Percentiles rank a stretch among this genome's conserved stretches.
phyloP scores from a whole-genome alignment of 768 basidiomycete species.

The Phanerochaete carnosa region DNA sequence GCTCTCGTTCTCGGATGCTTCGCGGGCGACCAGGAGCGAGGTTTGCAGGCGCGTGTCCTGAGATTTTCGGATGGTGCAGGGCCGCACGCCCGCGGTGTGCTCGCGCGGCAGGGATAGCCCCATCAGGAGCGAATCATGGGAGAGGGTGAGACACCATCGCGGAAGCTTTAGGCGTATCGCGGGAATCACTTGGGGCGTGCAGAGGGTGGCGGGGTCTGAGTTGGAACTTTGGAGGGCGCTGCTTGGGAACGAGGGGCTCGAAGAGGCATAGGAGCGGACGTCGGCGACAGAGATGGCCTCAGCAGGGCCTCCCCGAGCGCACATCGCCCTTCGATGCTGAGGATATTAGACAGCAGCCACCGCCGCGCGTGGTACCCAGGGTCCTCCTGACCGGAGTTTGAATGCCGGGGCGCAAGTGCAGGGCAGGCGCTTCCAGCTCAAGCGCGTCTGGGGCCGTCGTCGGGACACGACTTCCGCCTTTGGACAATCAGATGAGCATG shows the following conservation, averaged over 20 bases:
- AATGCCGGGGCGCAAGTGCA: background rate
- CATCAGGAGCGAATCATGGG: background rate
- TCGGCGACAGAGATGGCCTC: too few species aligned
- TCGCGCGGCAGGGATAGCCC: background rate
- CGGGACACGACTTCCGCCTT: background rate
- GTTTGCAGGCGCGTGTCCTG: background rate
- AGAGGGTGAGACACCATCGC: conserved; percentile 4
- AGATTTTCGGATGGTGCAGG: background rate
- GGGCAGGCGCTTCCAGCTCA: background rate
- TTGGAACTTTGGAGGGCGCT: background rate
- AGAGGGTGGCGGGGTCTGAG: conserved; percentile 6
- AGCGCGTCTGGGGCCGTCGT: background rate
- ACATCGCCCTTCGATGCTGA: background rate
- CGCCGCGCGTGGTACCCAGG: background rate
- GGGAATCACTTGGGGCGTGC: conserved; percentile 12
- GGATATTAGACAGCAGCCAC: background rate
- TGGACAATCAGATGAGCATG: conserved; percentile 8
- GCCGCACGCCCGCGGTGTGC: conserved; percentile 1
- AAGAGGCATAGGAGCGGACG: background rate
- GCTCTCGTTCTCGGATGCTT: background rate
- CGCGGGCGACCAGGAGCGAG: background rate
- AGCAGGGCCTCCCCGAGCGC: too few species aligned
- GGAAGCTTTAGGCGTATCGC: conserved; percentile 17
- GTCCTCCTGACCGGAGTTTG: background rate
- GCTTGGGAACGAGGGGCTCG: conserved; percentile 6